These are phyloP conservation scores for Fusarium nanum DNA, from an alignment of 2,329 filamentous ascomycete genomes.

Conservation along the genomic window DNA sequence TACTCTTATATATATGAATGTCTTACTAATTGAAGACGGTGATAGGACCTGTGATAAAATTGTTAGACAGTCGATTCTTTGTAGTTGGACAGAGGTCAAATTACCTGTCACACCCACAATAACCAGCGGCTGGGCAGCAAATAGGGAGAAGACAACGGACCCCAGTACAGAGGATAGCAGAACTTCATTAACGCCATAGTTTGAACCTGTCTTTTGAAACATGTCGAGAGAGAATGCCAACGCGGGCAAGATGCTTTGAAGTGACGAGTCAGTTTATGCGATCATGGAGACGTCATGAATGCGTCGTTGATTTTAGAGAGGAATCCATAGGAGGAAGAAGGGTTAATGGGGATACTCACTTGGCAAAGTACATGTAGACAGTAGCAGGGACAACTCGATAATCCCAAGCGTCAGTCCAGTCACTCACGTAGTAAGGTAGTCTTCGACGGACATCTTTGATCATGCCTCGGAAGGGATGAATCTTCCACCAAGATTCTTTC, in stretches of 20 bases:
- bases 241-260: constrained; percentile 80
- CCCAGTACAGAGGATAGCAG: constrained; percentile 87
- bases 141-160: constrained; percentile 81
- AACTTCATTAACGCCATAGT: constrained; percentile 92
- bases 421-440: constrained; percentile 81
- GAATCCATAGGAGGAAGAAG: neutral
- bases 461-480: constrained; percentile 82
- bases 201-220: constrained; percentile 87
- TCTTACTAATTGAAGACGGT: constrained; percentile 89
- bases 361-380: constrained; percentile 95
- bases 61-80: constrained; percentile 12
- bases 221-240: constrained; percentile 92
- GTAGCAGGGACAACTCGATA: constrained; percentile 90
- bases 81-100: constrained; percentile 7
- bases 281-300: neutral
- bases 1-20: neutral
- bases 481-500: constrained; percentile 73
- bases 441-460: constrained; percentile 79
- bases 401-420: constrained; percentile 90
- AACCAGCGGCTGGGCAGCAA: constrained; percentile 85
- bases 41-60: constrained; percentile 72
- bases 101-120: constrained; percentile 88
- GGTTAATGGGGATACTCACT: constrained; percentile 63
- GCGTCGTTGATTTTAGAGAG: neutral
- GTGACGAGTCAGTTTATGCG: constrained; percentile 18